Evolutionary conservation across 495 filamentous ascomycete species (phyloP).

Genomic region (Hypomontagnella monticulosa): DNA sequence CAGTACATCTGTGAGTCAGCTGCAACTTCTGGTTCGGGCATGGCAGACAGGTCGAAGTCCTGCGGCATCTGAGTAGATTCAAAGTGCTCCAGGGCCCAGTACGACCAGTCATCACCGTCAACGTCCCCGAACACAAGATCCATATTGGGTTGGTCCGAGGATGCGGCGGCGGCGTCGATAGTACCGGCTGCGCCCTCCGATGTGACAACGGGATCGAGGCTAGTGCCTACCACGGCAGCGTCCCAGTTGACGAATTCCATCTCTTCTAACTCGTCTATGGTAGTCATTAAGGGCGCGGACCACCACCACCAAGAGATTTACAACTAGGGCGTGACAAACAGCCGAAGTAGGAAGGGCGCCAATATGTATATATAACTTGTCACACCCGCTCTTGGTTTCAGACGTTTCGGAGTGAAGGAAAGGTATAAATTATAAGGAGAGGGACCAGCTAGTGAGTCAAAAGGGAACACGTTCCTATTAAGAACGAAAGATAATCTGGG

Average conservation of each 20-base stretch:
- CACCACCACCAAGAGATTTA: conserved; percentile 14
- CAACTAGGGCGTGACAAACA: conserved; percentile 23
- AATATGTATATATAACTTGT: conserved; percentile 12
- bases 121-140: conserved; percentile 57
- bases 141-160: conserved; percentile 46
- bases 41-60: conserved; percentile 21
- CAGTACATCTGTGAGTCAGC: conserved; percentile 49
- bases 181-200: conserved; percentile 39
- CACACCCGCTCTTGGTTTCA: conserved; percentile 11
- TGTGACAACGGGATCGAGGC: conserved; percentile 23
- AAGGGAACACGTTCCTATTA: conserved; percentile 25
- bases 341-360: conserved; percentile 21
- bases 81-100: conserved; percentile 61
- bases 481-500: conserved; percentile 24
- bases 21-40: conserved; percentile 27
- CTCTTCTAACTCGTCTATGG: conserved; percentile 50
- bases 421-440: conserved; percentile 24
- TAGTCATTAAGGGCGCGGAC: conserved; percentile 45
- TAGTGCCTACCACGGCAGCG: conserved; percentile 39
- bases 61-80: conserved; percentile 44
- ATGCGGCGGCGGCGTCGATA: conserved; percentile 27
- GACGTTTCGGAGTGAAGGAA: conserved; percentile 5
- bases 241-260: conserved; percentile 62
- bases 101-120: conserved; percentile 59
- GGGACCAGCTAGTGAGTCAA: conserved; percentile 21